Conservation (phyloP, 1,284 basidiomycete species). For the Papiliotrema laurentii region DNA sequence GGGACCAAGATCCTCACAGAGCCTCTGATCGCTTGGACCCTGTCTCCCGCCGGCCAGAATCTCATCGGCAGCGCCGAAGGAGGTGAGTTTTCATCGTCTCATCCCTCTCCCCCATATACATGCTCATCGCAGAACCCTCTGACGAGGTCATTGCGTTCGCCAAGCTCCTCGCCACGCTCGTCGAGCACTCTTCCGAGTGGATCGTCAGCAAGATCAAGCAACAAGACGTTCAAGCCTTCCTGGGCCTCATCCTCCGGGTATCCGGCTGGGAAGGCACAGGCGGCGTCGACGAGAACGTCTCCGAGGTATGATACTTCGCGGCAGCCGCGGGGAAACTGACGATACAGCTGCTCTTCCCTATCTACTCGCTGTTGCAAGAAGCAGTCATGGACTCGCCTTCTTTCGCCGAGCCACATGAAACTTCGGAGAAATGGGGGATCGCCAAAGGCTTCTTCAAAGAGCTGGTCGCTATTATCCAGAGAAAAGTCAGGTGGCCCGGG, state of each 20-base stretch:
- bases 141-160: conserved; percentile 56
- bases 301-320: conserved; percentile 53
- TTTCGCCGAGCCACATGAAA: conserved; percentile 52
- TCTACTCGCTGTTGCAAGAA: conserved; percentile 86
- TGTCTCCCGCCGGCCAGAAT: background rate
- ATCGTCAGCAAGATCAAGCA: conserved; percentile 63
- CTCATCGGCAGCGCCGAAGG: conserved; percentile 22
- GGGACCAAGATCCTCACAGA: conserved; percentile 70
- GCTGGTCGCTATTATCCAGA: conserved; percentile 63
- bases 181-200: conserved; percentile 79
- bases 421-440: conserved; percentile 51
- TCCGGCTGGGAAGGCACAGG: conserved; percentile 70
- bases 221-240: conserved; percentile 62
- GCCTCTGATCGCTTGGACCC: conserved; percentile 71
- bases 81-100: conserved; percentile 13
- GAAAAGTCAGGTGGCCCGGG: conserved; percentile 68
- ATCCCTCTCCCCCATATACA: background rate
- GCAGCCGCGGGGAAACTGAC: background rate
- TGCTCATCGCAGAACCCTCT: conserved; percentile 25
- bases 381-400: conserved; percentile 68
- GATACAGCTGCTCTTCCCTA: conserved; percentile 65
- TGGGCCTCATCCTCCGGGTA: conserved; percentile 66
- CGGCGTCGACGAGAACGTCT: conserved; percentile 75
- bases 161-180: conserved; percentile 71
- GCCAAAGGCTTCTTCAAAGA: conserved; percentile 73